Percentiles rank a stretch among this genome's conserved stretches.
phyloP scores from a whole-genome alignment of 148 eudicot genomes.

The Rhododendron vialii region DNA sequence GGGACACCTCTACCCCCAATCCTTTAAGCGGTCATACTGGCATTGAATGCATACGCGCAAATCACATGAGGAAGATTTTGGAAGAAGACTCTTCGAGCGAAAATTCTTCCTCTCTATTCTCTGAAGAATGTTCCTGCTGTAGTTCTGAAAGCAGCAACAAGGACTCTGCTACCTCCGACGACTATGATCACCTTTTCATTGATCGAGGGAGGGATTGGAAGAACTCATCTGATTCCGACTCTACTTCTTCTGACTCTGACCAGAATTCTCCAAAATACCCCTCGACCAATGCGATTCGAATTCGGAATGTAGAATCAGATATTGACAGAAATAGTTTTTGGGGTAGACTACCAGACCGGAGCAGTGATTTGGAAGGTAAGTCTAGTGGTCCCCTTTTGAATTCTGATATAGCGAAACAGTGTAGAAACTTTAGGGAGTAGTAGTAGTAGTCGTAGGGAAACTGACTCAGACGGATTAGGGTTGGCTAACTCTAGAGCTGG shows the following conservation, averaged over 20 bases:
- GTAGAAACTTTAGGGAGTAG: constrained; percentile 16
- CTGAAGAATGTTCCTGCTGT: constrained; percentile 45
- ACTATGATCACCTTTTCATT: constrained; percentile 36
- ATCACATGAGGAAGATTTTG: constrained; percentile 11
- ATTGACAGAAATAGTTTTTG: not conserved
- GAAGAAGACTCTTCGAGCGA: constrained; percentile 64
- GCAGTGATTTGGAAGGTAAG: not conserved
- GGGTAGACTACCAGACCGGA: not conserved
- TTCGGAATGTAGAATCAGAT: not conserved
- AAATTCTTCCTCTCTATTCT: constrained; percentile 47
- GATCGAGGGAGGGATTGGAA: constrained; percentile 4
- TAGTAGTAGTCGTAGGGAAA: constrained; percentile 25
- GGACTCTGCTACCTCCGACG: constrained; percentile 48
- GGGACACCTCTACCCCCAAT: constrained; percentile 11
- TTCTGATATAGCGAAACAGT: constrained; percentile 19
- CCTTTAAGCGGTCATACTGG: constrained; percentile 6
- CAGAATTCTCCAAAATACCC: constrained; percentile 37
- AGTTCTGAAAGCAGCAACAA: constrained; percentile 51
- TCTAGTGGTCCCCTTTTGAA: constrained; percentile 7
- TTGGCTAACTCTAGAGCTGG: constrained; percentile 23
- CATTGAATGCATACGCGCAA: constrained; percentile 9
- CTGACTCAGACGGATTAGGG: constrained; percentile 29
- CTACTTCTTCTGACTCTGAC: constrained; percentile 40
- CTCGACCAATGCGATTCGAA: constrained; percentile 6
- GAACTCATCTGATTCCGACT: constrained; percentile 42